phyloP scores from a whole-genome alignment of 2,329 filamentous ascomycete genomes.

The Diaporthe sp. region DNA sequence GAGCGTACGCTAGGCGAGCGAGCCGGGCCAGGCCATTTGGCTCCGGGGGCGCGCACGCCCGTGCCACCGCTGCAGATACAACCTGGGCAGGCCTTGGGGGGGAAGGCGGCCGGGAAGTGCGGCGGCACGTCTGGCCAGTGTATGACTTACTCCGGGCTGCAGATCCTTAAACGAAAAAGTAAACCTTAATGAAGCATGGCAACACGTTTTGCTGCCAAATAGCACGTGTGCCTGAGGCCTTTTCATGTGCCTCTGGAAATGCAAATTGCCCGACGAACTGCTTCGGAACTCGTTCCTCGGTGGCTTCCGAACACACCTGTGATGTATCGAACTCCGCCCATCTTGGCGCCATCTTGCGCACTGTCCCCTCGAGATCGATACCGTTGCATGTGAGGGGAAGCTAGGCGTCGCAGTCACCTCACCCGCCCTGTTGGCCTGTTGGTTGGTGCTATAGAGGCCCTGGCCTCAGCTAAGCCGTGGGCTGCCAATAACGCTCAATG shows the following conservation, averaged over 20 bases:
- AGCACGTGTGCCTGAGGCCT: neutral
- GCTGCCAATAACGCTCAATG: conserved; percentile 5
- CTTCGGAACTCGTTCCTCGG: neutral
- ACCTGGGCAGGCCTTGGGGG: neutral
- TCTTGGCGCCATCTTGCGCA: conserved; percentile 3
- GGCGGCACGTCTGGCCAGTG: conserved; percentile 27
- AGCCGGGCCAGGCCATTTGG: neutral
- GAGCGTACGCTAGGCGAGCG: neutral
- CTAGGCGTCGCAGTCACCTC: neutral
- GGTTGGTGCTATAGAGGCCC: neutral
- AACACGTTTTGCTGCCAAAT: neutral
- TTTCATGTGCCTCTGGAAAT: neutral
- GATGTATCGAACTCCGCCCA: neutral
- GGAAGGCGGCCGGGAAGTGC: neutral
- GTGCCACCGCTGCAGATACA: conserved; percentile 14
- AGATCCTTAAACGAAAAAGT: conserved; percentile 25
- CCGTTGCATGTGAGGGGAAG: conserved; percentile 8
- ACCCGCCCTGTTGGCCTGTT: neutral
- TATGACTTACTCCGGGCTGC: conserved; percentile 29
- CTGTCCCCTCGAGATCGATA: conserved; percentile 18
- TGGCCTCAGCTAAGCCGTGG: neutral
- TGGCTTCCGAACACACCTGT: conserved; percentile 6
- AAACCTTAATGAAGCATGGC: neutral
- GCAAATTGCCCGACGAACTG: neutral
- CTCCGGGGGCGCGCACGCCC: neutral